These are phyloP conservation scores for Coemansia erecta DNA, from an alignment of 192 early-diverging fungal genomes.

Conservation along the genomic window DNA sequence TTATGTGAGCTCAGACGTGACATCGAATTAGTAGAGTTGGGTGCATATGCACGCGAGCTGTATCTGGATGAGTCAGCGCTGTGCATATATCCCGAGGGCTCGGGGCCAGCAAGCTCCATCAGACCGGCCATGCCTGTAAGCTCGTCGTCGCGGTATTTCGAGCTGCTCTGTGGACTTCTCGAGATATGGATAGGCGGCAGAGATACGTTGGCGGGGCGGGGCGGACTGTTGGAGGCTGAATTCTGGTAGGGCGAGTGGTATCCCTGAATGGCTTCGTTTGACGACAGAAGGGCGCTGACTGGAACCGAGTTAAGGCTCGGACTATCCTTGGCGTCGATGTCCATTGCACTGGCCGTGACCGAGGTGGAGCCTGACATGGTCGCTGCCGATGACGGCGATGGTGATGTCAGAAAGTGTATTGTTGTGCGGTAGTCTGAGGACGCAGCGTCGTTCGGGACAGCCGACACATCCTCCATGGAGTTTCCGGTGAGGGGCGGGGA, in stretches of 20 bases:
- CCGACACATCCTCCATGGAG: neutral
- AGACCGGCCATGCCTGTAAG: conserved; percentile 50
- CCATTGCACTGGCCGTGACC: conserved; percentile 19
- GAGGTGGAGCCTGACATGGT: conserved; percentile 6
- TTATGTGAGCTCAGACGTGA: conserved; percentile 11
- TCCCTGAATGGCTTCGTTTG: conserved; percentile 12
- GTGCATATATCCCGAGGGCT: conserved; percentile 15
- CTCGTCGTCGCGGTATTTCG: conserved; percentile 48
- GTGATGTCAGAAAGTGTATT: conserved; percentile 50
- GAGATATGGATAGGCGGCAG: conserved; percentile 32
- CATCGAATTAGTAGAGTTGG: neutral
- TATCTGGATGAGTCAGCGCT: conserved; percentile 21
- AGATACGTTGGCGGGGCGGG: conserved; percentile 20
- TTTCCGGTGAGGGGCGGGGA: neutral
- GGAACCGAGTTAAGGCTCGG: conserved; percentile 28
- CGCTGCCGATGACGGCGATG: conserved; percentile 24
- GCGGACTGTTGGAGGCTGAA: conserved; percentile 23
- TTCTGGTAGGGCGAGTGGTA: conserved; percentile 11
- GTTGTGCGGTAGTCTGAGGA: conserved; percentile 40
- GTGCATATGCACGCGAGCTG: conserved; percentile 5
- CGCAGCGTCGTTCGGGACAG: neutral
- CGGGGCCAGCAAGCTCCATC: conserved; percentile 49
- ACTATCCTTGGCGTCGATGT: conserved; percentile 13
- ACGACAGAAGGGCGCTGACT: conserved; percentile 36
- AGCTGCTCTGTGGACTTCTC: conserved; percentile 1